Percentiles rank a stretch among this genome's conserved stretches.
phyloP scores from a whole-genome alignment of 2,329 filamentous ascomycete species.

The Trichoderma sp. region DNA sequence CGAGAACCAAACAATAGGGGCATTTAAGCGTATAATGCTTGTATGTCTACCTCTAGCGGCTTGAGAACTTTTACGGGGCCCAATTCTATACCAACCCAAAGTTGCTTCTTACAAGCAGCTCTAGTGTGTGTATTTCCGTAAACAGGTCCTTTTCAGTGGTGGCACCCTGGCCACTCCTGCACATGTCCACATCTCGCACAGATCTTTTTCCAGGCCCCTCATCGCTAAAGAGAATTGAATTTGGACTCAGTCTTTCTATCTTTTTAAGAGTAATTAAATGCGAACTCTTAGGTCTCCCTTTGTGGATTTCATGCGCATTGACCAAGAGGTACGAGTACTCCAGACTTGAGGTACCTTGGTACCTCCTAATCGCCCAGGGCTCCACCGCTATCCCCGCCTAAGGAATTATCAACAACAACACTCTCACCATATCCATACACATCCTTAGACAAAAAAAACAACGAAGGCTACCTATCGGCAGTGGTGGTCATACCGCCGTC shows the following conservation, averaged over 20 bases:
- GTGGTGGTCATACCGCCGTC: slow-evolving; percentile 5
- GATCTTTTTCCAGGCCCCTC: slow-evolving; percentile 4
- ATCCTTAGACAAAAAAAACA: not conserved
- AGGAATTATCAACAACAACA: slow-evolving; percentile 17
- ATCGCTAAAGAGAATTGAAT: not conserved
- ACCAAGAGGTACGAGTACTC: not conserved
- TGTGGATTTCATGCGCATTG: not conserved
- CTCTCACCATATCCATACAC: not conserved
- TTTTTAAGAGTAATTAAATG: not conserved
- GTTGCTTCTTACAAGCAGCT: not conserved
- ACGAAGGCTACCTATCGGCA: not conserved
- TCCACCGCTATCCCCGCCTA: slow-evolving; percentile 12
- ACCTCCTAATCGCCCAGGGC: slow-evolving; percentile 1
- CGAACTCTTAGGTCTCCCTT: not conserved
- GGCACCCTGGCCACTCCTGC: not conserved
- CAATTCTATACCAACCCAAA: not conserved
- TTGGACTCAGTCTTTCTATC: not conserved
- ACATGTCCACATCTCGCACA: slow-evolving; percentile 4
- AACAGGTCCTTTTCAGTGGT: not conserved
- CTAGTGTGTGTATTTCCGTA: not conserved
- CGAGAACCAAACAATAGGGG: not conserved
- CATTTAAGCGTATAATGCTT: not conserved
- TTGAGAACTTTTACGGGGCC: not conserved
- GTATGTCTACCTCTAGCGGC: not conserved
- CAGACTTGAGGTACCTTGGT: not conserved